Percentiles rank a stretch among this genome's conserved stretches.
Evolutionary conservation across 176 grass and related monocot genomes (phyloP).

Genomic region (Juncus effusus): DNA sequence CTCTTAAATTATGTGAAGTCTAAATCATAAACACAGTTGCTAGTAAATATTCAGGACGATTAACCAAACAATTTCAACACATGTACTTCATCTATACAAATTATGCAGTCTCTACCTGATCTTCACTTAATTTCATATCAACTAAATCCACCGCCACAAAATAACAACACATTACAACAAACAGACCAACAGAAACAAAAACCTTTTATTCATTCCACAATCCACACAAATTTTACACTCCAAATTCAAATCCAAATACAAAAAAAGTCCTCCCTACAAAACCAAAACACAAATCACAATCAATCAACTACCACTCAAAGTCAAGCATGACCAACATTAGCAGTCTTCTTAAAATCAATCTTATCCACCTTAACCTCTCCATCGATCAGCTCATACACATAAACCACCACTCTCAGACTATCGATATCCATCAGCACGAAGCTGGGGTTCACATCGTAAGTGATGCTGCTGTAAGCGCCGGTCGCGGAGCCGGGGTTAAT

Average conservation of each 20-base stretch:
- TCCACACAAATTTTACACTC: conserved; percentile 25
- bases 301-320: neutral
- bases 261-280: neutral
- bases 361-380: conserved; percentile 98
- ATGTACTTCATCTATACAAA: too few species aligned
- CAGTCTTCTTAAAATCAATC: conserved; percentile 95
- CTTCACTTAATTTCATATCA: too few species aligned
- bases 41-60: too few species aligned
- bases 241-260: conserved; percentile 6
- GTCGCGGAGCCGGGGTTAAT: conserved; percentile 94
- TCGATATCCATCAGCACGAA: conserved; percentile 99
- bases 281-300: neutral
- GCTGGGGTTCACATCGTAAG: conserved; percentile 90
- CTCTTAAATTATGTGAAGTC: too few species aligned
- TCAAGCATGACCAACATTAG: conserved; percentile 42
- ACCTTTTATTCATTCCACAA: conserved; percentile 9
- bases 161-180: too few species aligned
- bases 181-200: neutral
- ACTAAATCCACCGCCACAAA: too few species aligned
- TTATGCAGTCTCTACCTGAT: too few species aligned
- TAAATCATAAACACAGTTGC: too few species aligned
- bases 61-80: too few species aligned
- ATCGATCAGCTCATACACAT: conserved; percentile 93
- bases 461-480: conserved; percentile 86
- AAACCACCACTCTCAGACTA: conserved; percentile 88